A percentile compares a stretch with the other conserved stretches of the same genome.
Evolutionary conservation across 768 basidiomycete genomes (phyloP).

Genomic region (Daedaleopsis sinensis): DNA sequence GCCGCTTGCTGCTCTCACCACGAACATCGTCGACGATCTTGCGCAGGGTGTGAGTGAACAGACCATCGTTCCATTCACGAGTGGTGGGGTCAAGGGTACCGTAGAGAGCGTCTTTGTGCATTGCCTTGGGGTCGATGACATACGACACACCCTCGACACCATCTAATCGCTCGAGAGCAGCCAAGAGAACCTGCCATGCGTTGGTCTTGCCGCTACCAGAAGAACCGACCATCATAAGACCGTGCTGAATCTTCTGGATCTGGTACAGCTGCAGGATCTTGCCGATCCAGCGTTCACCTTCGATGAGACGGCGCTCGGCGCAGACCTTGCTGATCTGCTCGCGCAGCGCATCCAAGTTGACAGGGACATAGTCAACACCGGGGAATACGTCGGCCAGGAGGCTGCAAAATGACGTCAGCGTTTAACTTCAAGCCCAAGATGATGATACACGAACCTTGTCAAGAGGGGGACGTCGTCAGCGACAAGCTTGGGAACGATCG

Average conservation of each 20-base stretch:
- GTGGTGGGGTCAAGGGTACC: constrained; percentile 97
- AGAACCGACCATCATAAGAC: constrained; percentile 99
- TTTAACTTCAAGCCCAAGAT: neutral
- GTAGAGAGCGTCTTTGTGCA: constrained; percentile 97
- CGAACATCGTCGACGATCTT: constrained; percentile 99
- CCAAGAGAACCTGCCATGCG: constrained; percentile 93
- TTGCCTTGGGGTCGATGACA: constrained; percentile 98
- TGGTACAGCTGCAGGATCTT: constrained; percentile 99
- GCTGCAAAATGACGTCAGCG: constrained; percentile 42
- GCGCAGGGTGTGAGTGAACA: constrained; percentile 96
- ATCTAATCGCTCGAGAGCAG: constrained; percentile 88
- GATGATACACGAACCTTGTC: constrained; percentile 64
- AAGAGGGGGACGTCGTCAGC: constrained; percentile 96
- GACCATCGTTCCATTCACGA: constrained; percentile 98
- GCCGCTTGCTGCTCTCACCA: constrained; percentile 93
- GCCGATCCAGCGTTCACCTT: constrained; percentile 87
- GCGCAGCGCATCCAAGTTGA: constrained; percentile 85
- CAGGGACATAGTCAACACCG: constrained; percentile 88
- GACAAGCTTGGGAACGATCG: constrained; percentile 96
- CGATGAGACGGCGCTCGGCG: constrained; percentile 78
- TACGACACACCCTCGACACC: constrained; percentile 92
- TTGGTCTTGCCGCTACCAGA: constrained; percentile 97
- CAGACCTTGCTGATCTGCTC: constrained; percentile 88
- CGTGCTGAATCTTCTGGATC: constrained; percentile 99
- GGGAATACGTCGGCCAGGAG: constrained; percentile 97